Evolutionary conservation across 2,329 filamentous ascomycete species (phyloP), one percentile per base, ranked within the genome.

Genomic region (Orbilia brochopaga): DNA sequence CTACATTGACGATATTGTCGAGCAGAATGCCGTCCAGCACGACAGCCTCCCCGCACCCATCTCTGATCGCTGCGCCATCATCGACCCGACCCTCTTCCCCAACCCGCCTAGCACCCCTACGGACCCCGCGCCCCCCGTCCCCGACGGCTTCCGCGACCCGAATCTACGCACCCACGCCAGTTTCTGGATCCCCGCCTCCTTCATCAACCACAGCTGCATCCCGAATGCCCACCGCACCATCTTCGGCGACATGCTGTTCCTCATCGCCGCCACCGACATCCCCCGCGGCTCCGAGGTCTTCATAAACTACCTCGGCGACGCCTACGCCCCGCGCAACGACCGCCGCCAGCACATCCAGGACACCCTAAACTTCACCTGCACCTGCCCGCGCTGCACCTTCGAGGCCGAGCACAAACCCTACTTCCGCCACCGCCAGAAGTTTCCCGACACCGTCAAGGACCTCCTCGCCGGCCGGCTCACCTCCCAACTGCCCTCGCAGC

Each of bases 121-220:
- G 50, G 24, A 42, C 19, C 21, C 50, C 44, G 19, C 24, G 8
- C 1, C 30, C 8, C 15, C 21, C 44, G 35, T 27, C n/a, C 44
- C 24, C 27, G 35, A 40, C 10, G 10, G 17, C 15, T 23, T 21
- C 2, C 17, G 5, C 10, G 64, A 60, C 7, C 44, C 53, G 6
- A 23, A 24, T 4, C 32, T 53, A 1, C 23, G 40, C 2, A 46
- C 51, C 13, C 65, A 63, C 19, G 10, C 17, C 30, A 65, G 67
- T 27, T 72, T 72, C 42, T 72, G 61, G 51, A 42, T 64, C 1
- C 50, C 57, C 21, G 24, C 48, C 13, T 55, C 60, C 8, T 72
- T 52, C 40, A 51, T 72, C n/a, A 72, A 65, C 27, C 67, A 72
- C 13, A 65, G 60, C 42, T 72, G 67, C 13, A 11, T 72, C 2